Evolutionary conservation across 495 filamentous ascomycete genomes (phyloP), one percentile per base, ranked within the genome.

Genomic region (Amphirosellinia nigrospora): DNA sequence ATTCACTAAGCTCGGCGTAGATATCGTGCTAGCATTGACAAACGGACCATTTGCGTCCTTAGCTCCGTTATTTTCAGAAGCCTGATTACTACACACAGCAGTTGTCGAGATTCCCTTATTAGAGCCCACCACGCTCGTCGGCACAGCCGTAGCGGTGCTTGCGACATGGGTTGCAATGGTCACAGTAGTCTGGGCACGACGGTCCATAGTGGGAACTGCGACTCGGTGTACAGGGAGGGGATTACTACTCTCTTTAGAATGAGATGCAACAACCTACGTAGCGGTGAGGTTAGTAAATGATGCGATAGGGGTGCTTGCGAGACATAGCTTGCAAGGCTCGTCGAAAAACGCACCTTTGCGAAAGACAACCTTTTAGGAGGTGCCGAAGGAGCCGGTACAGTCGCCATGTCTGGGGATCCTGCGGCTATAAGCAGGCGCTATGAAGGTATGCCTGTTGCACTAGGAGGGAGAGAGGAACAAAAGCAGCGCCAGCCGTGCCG

Each of bases 341-440:
- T 41, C n/a, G 71, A 46, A 32, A n/a, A 21, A 79, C 82, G 59
- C 80, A 89, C 89, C 83, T 88, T 89, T 75, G 86, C 86, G 76
- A 88, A 88, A 28, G 86, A 86, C 72, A 84, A 73, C 75, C 83
- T 85, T 68, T 80, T 81, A 59, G 76, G 75, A 60, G 82, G 75
- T 59, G 81, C 85, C 73, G 80, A 74, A 58, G 80, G 66, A 70
- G 79, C 72, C 52, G 76, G 78, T 34, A 75, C 75, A 50, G 81
- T 82, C 70, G 80, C 79, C 81, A 84, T 84, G 26, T 39, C 36
- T 61, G 58, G 36, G 21, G 63, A 61, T 19, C 48, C 59, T 63
- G 61, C 69, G 21, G 66, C 58, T 71, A 71, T 66, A 34, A 60
- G 69, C 70, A 58, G 34, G 66, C 19, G 23, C 50, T 46, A 15